Evolutionary conservation across 352 stramenopile genomes (phyloP).

Genomic region (Globisporangium cederbergense): DNA sequence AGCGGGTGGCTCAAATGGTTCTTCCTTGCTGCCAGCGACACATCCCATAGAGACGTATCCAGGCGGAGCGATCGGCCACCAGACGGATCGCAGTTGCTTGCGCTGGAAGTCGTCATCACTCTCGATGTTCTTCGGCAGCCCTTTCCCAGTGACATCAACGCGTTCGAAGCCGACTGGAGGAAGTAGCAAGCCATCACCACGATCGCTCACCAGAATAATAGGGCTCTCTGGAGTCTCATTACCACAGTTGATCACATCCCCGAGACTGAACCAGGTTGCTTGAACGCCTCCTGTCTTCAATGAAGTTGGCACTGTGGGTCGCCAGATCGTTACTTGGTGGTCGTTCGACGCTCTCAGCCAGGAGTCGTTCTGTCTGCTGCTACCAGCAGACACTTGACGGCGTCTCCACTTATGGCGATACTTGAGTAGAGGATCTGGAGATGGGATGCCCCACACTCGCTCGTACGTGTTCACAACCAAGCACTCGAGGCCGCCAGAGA

Average conservation of each 20-base stretch:
- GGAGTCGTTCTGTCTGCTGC: conserved; percentile 1
- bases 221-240: conserved; percentile 54
- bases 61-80: conserved; percentile 76
- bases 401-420: conserved; percentile 85
- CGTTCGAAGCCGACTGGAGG: conserved; percentile 75
- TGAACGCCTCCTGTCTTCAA: conserved; percentile 27
- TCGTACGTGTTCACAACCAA: conserved; percentile 77
- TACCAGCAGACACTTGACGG: conserved; percentile 14
- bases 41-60: conserved; percentile 78
- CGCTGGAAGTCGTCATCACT: conserved; percentile 68
- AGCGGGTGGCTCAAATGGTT: conserved; percentile 68
- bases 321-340: conserved; percentile 70
- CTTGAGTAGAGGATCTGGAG: conserved; percentile 68
- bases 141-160: conserved; percentile 80
- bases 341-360: conserved; percentile 52
- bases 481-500: conserved; percentile 70
- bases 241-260: conserved; percentile 65
- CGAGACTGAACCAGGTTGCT: conserved; percentile 64
- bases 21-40: conserved; percentile 74
- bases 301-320: conserved; percentile 39
- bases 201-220: conserved; percentile 60
- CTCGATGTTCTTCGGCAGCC: conserved; percentile 72
- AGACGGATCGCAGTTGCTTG: conserved; percentile 82
- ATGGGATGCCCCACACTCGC: conserved; percentile 78
- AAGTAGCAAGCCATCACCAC: conserved; percentile 40